Conservation (phyloP, 2,329 filamentous ascomycete species). For the Leptodontidium sp. region DNA sequence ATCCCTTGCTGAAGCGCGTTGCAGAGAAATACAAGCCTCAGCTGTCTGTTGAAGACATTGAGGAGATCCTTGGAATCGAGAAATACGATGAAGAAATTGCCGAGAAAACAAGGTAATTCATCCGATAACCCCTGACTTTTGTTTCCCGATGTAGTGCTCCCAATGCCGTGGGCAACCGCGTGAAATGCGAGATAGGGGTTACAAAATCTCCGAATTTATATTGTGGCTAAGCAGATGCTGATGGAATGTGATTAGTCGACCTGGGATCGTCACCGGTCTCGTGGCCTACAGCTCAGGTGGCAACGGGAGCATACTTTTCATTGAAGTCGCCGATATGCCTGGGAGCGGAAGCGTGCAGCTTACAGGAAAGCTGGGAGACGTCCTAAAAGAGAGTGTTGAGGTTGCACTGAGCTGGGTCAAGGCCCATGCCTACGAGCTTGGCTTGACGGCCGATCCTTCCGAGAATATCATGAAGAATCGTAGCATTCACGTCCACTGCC, state of each 20-base stretch:
- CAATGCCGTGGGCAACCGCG: constrained; percentile 17
- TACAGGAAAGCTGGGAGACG: constrained; percentile 94
- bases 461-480: constrained; percentile 97
- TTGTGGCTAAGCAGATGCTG: constrained; percentile 30
- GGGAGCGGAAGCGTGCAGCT: constrained; percentile 91
- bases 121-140: constrained; percentile 11
- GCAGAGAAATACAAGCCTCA: constrained; percentile 73
- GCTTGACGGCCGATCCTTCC: constrained; percentile 78
- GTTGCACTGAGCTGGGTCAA: constrained; percentile 98
- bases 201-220: constrained; percentile 30
- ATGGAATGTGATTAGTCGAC: constrained; percentile 59
- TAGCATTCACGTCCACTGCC: constrained; percentile 95
- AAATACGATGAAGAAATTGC: constrained; percentile 96
- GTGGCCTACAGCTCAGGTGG: constrained; percentile 94
- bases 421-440: constrained; percentile 90
- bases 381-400: constrained; percentile 96
- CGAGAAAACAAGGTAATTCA: constrained; percentile 67
- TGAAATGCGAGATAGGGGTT: constrained; percentile 30
- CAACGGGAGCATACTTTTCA: constrained; percentile 96
- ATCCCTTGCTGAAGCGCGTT: constrained; percentile 23
- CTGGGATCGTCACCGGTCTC: constrained; percentile 93
- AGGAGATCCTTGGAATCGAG: constrained; percentile 90
- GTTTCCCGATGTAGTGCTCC: constrained; percentile 20
- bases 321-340: constrained; percentile 97
- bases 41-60: constrained; percentile 81